Conservation (phyloP, 2,329 filamentous ascomycete genomes). For the Ceratocystis colombiana region DNA sequence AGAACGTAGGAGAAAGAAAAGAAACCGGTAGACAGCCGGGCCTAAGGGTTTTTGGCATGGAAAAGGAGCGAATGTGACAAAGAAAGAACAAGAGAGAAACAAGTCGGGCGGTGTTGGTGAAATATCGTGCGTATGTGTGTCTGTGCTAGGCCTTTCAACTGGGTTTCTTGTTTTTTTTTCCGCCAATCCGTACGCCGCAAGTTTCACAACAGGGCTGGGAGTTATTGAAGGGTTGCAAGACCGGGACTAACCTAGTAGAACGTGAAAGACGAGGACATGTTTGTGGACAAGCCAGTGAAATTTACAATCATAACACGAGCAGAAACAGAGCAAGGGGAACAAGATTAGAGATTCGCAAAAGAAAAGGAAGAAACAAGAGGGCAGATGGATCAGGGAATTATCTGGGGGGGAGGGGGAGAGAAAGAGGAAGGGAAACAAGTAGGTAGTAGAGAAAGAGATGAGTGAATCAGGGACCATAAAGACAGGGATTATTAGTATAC, state of each 20-base stretch:
- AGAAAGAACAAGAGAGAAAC: constrained; percentile 7
- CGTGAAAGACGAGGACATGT: background rate
- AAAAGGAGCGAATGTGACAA: constrained; percentile 4
- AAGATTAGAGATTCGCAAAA: constrained; percentile 2
- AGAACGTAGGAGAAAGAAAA: background rate
- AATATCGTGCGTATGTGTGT: background rate
- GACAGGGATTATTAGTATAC: constrained; percentile 6
- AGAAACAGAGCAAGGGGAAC: background rate
- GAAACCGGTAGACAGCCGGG: background rate
- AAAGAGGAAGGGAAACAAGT: background rate
- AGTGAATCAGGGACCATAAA: constrained; percentile 11
- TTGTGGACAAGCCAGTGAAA: background rate
- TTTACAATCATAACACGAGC: background rate
- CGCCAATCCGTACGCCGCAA: constrained; percentile 12
- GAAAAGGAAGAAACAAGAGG: constrained; percentile 13
- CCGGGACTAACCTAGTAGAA: constrained; percentile 16
- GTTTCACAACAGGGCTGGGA: constrained; percentile 20
- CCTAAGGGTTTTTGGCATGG: constrained; percentile 14
- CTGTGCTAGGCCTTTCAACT: background rate
- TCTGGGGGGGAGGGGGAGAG: background rate
- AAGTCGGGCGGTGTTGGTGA: background rate
- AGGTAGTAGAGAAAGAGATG: background rate
- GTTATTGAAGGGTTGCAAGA: constrained; percentile 16
- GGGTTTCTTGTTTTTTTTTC: constrained; percentile 8
- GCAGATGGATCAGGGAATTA: background rate